phyloP scores from a whole-genome alignment of 352 stramenopile genomes.

The Globisporangium perplexum region DNA sequence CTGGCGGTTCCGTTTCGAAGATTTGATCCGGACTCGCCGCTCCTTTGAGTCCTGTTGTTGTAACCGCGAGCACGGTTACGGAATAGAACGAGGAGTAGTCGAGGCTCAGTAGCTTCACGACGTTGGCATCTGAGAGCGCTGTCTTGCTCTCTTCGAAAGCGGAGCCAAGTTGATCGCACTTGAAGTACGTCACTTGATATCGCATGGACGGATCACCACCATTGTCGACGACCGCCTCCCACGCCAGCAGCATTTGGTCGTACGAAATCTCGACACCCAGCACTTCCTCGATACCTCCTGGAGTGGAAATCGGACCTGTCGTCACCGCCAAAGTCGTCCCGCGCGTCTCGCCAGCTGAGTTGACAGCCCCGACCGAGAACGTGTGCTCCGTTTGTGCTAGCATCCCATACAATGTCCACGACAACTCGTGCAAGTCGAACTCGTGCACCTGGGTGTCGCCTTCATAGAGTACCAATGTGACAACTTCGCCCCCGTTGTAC shows the following conservation, averaged over 20 bases:
- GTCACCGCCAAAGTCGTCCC: constrained; percentile 17
- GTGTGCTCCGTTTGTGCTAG: constrained; percentile 27
- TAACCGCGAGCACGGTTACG: constrained; percentile 23
- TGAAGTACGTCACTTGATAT: constrained; percentile 42
- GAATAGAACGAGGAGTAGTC: constrained; percentile 32
- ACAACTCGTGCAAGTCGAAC: constrained; percentile 17
- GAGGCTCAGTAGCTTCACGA: constrained; percentile 16
- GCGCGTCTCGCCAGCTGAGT: constrained; percentile 24
- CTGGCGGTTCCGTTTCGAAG: constrained; percentile 29
- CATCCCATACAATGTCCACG: constrained; percentile 27
- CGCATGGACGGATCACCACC: constrained; percentile 35
- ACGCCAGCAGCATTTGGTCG: constrained; percentile 31
- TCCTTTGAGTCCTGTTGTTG: constrained; percentile 28
- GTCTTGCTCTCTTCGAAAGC: constrained; percentile 3
- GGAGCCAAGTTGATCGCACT: constrained; percentile 16
- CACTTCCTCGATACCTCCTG: constrained; percentile 25
- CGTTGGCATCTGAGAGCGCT: constrained; percentile 8
- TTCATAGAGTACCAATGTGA: constrained; percentile 28
- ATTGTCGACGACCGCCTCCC: constrained; percentile 30
- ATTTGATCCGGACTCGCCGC: constrained; percentile 11
- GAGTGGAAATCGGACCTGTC: constrained; percentile 29
- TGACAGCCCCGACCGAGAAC: constrained; percentile 32
- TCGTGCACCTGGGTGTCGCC: constrained; percentile 9
- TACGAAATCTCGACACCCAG: constrained; percentile 19
- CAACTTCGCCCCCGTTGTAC: constrained; percentile 38